Evolutionary conservation across 139 green algal genomes (phyloP), one percentile per base, ranked within the genome.

Genomic region (Coccomyxa sp.): DNA sequence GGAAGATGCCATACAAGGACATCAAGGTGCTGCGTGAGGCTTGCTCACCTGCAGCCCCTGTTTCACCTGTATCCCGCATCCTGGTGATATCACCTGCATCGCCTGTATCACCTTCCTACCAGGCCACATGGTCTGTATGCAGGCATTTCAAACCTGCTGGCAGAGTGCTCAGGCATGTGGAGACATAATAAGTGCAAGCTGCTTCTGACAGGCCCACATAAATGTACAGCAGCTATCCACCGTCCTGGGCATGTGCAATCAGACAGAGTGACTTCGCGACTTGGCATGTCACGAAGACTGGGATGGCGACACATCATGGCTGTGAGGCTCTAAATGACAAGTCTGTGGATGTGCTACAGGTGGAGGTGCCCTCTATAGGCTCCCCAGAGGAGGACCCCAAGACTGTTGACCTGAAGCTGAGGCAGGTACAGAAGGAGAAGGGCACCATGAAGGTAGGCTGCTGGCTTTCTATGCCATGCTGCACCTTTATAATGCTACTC

Each of bases 1-100:
- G 92, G 92, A 88, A 79, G 58, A 77, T 38, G 7, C 84, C 88
- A 22, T 94, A 95, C 86, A 78, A 83, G 14, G 83, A 90, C 22
- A 73, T 94, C 8, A 70, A 84, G 68, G 88, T 95, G 73, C 70
- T 73, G 18, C 29, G 55, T 41, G 34, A 6, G 7, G 73, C 41
- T 33, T 81, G 10, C 8, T 31, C 29, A 41, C 6, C n/a, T 37
- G 8, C 24, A 6, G 8, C 8, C 33, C 71, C 31, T 64, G 3
- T 64, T 64, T 18, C 27, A 18, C 27, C 5, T 64, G 50, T 22
- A 64, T 64, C 18, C 50, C 2, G 18, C 50, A 64, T 18, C 50
- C 22, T n/a, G n/a, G n/a, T n/a, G n/a, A n/a, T n/a, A n/a, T n/a
- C n/a, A n/a, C n/a, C n/a, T n/a, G n/a, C n/a, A n/a, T n/a, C n/a